Percentiles rank a stretch among this genome's conserved stretches.
Conservation (phyloP, 257 asterid species). For the Cinchona pubescens region DNA sequence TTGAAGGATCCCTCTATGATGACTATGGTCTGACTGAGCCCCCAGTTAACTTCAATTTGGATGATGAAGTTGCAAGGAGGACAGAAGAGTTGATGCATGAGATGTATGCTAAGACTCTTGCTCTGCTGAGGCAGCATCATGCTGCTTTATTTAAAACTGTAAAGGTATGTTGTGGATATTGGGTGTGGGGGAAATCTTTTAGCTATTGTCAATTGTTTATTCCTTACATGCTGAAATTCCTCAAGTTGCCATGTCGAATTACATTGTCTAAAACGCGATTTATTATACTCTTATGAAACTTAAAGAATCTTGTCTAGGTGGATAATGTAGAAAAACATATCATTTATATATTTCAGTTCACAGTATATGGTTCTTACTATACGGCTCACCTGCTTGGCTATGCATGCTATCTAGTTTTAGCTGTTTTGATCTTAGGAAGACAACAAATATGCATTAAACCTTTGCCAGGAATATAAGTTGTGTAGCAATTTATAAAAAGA, state of each 20-base stretch:
- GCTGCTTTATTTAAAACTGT: constrained; percentile 87
- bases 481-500: not conserved
- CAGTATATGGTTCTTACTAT: not conserved
- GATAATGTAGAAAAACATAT: too few relatives aligned
- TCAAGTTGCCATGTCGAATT: not conserved
- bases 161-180: constrained; percentile 44
- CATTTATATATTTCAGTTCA: not conserved
- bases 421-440: not conserved
- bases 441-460: too few relatives aligned
- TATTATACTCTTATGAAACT: not conserved
- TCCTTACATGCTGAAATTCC: not conserved
- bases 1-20: constrained; percentile 80
- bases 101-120: constrained; percentile 63
- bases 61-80: constrained; percentile 73
- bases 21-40: constrained; percentile 69
- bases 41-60: constrained; percentile 74
- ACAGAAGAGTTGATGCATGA: constrained; percentile 66
- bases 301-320: not conserved
- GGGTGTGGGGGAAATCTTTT: not conserved
- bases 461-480: not conserved
- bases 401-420: not conserved
- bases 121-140: constrained; percentile 65
- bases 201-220: not conserved
- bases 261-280: not conserved
- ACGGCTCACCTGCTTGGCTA: not conserved